These are phyloP conservation scores for Ramichloridium luteum DNA, from an alignment of 2,329 filamentous ascomycete genomes.

Conservation along the genomic window DNA sequence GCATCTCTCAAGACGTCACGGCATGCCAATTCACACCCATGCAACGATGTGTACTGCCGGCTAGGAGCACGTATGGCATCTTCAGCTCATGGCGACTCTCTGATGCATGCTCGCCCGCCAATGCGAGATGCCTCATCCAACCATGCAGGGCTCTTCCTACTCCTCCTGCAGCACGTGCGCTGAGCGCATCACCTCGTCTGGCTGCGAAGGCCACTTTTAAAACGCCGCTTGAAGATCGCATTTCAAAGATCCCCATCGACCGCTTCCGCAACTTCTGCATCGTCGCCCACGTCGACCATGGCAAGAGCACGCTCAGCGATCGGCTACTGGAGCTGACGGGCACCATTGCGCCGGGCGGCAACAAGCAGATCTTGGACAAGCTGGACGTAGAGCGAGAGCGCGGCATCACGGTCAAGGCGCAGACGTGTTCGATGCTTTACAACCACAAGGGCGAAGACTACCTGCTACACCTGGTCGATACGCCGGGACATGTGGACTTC, in stretches of 20 bases:
- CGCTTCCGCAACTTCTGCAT: conserved; percentile 94
- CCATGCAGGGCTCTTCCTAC: too few relatives aligned
- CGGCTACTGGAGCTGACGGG: conserved; percentile 86
- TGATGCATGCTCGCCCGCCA: conserved; percentile 2
- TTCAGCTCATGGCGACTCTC: conserved; percentile 7
- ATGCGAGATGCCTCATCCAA: conserved; percentile 3
- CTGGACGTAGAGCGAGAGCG: conserved; percentile 92
- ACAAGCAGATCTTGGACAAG: conserved; percentile 95
- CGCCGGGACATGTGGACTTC: conserved; percentile 95
- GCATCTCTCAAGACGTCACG: too few relatives aligned
- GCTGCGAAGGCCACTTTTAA: conserved; percentile 19
- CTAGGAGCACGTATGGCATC: conserved; percentile 13
- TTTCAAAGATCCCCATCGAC: conserved; percentile 63
- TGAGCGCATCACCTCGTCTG: conserved; percentile 10
- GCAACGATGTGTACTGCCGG: conserved; percentile 35
- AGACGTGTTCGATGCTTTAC: conserved; percentile 97
- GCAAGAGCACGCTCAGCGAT: conserved; percentile 91
- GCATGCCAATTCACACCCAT: conserved; percentile 25
- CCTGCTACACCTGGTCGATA: conserved; percentile 88
- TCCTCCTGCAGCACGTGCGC: too few relatives aligned
- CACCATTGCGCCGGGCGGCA: conserved; percentile 72
- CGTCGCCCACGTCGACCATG: conserved; percentile 96
- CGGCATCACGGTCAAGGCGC: conserved; percentile 96
- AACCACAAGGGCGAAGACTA: conserved; percentile 77
- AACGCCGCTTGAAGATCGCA: conserved; percentile 47